Conservation (phyloP, 192 early-diverging fungal species). For the Coemansia guatemalensis region DNA sequence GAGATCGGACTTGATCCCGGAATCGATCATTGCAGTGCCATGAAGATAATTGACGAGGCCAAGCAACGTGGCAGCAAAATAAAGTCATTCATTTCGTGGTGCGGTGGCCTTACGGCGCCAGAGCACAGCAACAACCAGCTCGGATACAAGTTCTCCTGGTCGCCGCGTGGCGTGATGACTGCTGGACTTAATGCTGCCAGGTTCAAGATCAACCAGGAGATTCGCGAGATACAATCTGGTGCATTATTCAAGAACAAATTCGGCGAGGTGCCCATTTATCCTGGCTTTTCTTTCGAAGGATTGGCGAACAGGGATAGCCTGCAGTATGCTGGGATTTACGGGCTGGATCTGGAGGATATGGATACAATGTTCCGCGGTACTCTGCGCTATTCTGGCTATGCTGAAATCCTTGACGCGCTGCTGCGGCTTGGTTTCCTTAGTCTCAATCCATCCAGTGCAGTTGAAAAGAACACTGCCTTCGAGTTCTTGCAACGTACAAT, state of each 20-base stretch:
- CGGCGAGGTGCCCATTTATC: conserved; percentile 73
- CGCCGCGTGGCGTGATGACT: conserved; percentile 85
- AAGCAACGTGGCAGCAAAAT: conserved; percentile 68
- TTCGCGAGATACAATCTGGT: conserved; percentile 64
- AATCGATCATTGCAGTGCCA: conserved; percentile 96
- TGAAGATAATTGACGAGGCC: conserved; percentile 92
- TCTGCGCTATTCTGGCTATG: conserved; percentile 87
- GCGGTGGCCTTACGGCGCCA: conserved; percentile 92
- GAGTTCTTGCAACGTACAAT: conserved; percentile 16
- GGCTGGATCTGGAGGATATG: conserved; percentile 69
- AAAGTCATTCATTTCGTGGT: conserved; percentile 92
- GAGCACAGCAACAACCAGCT: conserved; percentile 89
- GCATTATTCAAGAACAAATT: conserved; percentile 70
- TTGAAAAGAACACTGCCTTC: conserved; percentile 25
- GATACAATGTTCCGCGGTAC: conserved; percentile 96
- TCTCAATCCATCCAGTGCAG: conserved; percentile 36
- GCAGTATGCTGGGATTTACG: conserved; percentile 84
- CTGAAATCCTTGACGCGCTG: conserved; percentile 81
- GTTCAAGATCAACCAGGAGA: conserved; percentile 72
- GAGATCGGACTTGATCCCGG: conserved; percentile 98
- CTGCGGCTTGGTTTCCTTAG: conserved; percentile 77
- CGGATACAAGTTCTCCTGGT: conserved; percentile 97
- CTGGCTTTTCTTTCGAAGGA: conserved; percentile 91
- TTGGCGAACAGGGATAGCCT: conserved; percentile 94
- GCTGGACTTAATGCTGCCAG: conserved; percentile 84